Evolutionary conservation across 192 early-diverging fungal genomes (phyloP).

Genomic region (Linnemannia zychae): DNA sequence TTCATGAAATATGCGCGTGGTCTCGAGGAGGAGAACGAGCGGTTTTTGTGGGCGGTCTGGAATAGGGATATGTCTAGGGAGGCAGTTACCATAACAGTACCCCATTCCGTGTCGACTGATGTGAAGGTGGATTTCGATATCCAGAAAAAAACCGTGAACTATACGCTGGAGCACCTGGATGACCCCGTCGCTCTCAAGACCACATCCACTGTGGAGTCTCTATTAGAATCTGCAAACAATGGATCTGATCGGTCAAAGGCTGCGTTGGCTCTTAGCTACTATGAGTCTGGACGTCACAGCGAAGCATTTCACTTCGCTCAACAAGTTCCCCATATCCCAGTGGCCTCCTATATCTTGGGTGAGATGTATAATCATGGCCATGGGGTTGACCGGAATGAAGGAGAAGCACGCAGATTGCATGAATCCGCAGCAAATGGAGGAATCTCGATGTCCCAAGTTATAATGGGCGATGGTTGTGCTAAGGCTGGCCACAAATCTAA

Average conservation of each 20-base stretch:
- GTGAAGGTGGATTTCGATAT: slow-evolving; percentile 4
- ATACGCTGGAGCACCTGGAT: not conserved
- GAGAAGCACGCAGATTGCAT: slow-evolving; percentile 10
- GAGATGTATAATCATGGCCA: slow-evolving; percentile 12
- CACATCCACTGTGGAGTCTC: slow-evolving; percentile 1
- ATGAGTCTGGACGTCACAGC: not conserved
- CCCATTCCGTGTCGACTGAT: not conserved
- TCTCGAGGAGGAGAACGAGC: not conserved
- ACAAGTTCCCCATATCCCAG: not conserved
- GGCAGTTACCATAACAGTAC: not conserved
- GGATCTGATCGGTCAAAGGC: slow-evolving; percentile 14
- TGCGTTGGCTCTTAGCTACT: not conserved
- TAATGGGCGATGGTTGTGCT: not conserved
- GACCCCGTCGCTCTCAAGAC: slow-evolving; percentile 1
- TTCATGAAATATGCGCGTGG: slow-evolving; percentile 5
- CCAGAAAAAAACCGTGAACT: slow-evolving; percentile 1
- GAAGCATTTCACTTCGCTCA: not conserved
- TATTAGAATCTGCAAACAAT: slow-evolving; percentile 7
- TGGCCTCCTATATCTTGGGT: not conserved
- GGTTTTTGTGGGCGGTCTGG: not conserved
- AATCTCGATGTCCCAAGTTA: not conserved
- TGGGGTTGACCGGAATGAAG: slow-evolving; percentile 12
- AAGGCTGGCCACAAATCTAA: not conserved
- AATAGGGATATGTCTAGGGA: slow-evolving; percentile 1
- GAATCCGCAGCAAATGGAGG: slow-evolving; percentile 4